These are phyloP conservation scores for Pseudopediastrum boryanum DNA, from an alignment of 139 green algal species.

Conservation along the genomic window DNA sequence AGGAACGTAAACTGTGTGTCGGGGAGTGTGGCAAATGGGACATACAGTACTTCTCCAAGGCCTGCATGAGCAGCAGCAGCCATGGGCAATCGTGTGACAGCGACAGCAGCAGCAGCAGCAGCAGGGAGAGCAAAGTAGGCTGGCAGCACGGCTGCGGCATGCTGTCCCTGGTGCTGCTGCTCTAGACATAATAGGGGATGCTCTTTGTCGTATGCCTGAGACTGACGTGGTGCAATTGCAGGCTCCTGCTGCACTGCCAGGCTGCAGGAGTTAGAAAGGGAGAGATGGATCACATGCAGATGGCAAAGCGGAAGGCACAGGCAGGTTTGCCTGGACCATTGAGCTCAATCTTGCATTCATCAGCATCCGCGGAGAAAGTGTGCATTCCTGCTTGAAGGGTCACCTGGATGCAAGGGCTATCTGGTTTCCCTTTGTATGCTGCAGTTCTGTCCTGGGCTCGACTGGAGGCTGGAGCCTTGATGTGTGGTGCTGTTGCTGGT, in stretches of 20 bases:
- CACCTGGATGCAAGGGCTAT: constrained; percentile 14
- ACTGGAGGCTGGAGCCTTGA: background rate
- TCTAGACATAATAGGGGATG: background rate
- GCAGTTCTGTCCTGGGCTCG: background rate
- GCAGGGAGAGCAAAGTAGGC: background rate
- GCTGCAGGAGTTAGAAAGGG: background rate
- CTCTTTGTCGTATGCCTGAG: background rate
- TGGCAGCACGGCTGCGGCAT: background rate
- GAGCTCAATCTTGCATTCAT: too few species aligned
- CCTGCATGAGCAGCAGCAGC: too few species aligned
- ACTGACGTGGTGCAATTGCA: background rate
- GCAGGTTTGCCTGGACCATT: background rate
- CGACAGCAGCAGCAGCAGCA: background rate
- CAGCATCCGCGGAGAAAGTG: background rate
- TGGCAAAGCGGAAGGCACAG: constrained; percentile 23
- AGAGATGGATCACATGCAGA: background rate
- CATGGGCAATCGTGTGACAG: too few species aligned
- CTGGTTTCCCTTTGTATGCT: background rate
- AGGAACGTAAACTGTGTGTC: too few species aligned
- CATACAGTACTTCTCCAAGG: too few species aligned
- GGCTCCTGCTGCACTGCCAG: background rate
- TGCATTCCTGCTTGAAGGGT: background rate
- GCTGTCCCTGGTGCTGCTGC: background rate
- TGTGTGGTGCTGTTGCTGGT: background rate
- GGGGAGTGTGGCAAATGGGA: too few species aligned